Conservation (phyloP, 2,329 filamentous ascomycete genomes). For the Aureobasidium vineae region DNA sequence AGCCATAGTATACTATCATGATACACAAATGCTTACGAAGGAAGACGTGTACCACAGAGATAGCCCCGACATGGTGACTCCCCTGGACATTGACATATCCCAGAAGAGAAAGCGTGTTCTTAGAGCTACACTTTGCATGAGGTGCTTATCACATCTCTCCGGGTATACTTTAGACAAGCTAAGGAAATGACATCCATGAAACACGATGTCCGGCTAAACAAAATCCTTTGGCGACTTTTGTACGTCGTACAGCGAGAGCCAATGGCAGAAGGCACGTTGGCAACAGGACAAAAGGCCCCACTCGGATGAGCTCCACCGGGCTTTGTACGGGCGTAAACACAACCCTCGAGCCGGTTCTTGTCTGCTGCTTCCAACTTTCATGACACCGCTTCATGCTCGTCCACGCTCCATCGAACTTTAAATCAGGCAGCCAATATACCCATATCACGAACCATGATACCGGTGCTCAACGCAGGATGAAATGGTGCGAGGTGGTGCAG, state of each 20-base stretch:
- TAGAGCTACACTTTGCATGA: no score
- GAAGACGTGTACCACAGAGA: no score
- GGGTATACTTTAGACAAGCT: no score
- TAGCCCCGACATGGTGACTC: no score
- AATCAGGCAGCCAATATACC: not conserved
- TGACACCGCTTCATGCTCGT: not conserved
- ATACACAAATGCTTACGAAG: no score
- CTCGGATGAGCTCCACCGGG: not conserved
- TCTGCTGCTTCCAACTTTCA: not conserved
- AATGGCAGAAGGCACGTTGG: not conserved
- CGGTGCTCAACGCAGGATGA: not conserved
- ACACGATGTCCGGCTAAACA: not conserved
- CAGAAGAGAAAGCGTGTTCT: no score
- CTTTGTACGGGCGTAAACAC: not conserved
- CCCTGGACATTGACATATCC: no score
- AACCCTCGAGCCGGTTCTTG: not conserved
- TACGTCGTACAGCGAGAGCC: not conserved
- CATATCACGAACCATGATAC: not conserved
- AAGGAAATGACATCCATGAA: not conserved
- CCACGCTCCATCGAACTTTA: not conserved
- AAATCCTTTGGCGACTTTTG: not conserved
- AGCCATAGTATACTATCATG: no score
- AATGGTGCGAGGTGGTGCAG: not conserved
- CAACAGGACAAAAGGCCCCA: not conserved
- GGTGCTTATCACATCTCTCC: no score